Conservation (phyloP, 345 rosid species). For the Schrenkiella parvula region DNA sequence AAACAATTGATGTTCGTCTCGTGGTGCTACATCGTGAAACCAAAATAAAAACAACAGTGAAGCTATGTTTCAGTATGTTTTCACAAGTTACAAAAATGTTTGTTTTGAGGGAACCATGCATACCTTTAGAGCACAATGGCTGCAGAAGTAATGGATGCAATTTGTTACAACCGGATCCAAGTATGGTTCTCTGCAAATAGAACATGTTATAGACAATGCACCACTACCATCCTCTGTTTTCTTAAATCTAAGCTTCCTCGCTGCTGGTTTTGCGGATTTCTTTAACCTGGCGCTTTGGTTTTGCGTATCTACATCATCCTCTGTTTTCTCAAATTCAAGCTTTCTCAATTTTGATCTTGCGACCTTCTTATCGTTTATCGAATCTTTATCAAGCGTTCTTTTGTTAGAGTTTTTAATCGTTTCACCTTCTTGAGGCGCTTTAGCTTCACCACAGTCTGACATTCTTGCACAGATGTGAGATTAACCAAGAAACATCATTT, state of each 20-base stretch:
- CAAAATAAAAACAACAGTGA: neutral
- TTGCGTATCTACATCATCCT: constrained; percentile 44
- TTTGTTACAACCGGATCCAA: constrained; percentile 65
- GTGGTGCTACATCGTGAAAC: constrained; percentile 47
- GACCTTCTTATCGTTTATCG: constrained; percentile 1
- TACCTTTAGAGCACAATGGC: constrained; percentile 75
- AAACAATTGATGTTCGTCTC: constrained; percentile 59
- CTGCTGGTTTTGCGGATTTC: neutral
- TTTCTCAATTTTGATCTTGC: constrained; percentile 24
- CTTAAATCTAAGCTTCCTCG: constrained; percentile 55
- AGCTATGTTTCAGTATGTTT: neutral
- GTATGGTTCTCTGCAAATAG: constrained; percentile 61
- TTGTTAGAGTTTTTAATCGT: constrained; percentile 46
- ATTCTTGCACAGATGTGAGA: neutral
- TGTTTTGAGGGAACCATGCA: neutral
- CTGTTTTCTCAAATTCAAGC: constrained; percentile 63
- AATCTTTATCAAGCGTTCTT: constrained; percentile 45
- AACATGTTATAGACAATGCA: constrained; percentile 59
- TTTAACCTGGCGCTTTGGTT: neutral
- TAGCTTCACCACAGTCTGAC: no score
- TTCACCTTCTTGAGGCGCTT: constrained; percentile 26
- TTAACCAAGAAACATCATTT: neutral
- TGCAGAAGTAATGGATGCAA: constrained; percentile 72
- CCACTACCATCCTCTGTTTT: constrained; percentile 54
- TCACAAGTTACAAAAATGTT: neutral